These are phyloP conservation scores for Lactarius quietus DNA, from an alignment of 768 basidiomycete species.

Conservation along the genomic window DNA sequence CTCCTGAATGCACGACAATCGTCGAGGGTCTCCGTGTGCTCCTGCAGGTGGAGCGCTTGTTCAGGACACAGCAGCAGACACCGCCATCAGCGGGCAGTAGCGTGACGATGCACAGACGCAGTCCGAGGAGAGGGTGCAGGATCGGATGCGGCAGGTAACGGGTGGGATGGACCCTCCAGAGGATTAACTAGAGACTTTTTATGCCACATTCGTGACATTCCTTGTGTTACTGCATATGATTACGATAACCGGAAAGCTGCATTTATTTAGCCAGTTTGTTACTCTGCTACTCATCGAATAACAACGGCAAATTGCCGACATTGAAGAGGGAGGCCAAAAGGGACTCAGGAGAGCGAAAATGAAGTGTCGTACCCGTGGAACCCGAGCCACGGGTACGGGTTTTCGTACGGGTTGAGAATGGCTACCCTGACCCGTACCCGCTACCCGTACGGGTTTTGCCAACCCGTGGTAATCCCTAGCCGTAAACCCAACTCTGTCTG, in stretches of 20 bases:
- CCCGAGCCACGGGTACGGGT: too few species aligned
- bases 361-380: too few species aligned
- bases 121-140: conserved; percentile 29
- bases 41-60: conserved; percentile 46
- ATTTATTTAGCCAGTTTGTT: conserved; percentile 9
- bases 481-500: too few species aligned
- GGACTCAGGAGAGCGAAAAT: too few species aligned
- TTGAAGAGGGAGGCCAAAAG: too few species aligned
- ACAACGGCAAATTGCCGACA: too few species aligned
- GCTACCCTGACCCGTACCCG: too few species aligned
- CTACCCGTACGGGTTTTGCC: too few species aligned
- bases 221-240: conserved; percentile 17
- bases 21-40: conserved; percentile 42
- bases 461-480: too few species aligned
- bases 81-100: conserved; percentile 28
- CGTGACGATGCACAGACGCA: conserved; percentile 36
- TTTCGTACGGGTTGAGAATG: too few species aligned
- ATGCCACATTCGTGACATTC: conserved; percentile 2
- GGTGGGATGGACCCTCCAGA: conserved; percentile 32
- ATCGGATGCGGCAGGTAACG: conserved; percentile 27
- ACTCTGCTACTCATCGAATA: too few species aligned
- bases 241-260: neutral
- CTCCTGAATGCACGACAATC: conserved; percentile 58
- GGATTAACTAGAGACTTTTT: conserved; percentile 11
- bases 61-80: conserved; percentile 27